phyloP scores from a whole-genome alignment of 2,329 filamentous ascomycete species.

The Neodidymelliopsis sp. region DNA sequence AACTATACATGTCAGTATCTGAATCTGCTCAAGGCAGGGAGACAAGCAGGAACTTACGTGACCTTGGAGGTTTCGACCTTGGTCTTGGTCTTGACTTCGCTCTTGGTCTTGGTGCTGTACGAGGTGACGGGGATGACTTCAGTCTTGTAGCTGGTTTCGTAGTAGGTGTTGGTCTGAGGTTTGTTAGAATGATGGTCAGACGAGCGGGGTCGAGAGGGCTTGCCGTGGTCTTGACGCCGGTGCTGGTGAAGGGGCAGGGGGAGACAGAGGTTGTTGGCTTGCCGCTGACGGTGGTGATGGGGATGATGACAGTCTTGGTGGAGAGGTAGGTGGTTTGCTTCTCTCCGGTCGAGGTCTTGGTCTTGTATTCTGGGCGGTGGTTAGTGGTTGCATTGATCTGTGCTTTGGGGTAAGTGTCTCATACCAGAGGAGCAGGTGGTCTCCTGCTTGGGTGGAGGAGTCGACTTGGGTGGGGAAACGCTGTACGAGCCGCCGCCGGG shows the following conservation, averaged over 20 bases:
- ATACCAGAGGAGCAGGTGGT: slow-evolving; percentile 31
- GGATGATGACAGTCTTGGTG: slow-evolving; percentile 29
- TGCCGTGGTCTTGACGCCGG: slow-evolving; percentile 17
- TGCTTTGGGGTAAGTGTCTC: too few relatives aligned
- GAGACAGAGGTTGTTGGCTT: slow-evolving; percentile 18
- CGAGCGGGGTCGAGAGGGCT: not conserved
- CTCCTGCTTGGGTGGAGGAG: slow-evolving; percentile 11
- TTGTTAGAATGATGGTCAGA: not conserved
- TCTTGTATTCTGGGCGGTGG: slow-evolving; percentile 18
- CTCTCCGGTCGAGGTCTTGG: slow-evolving; percentile 19
- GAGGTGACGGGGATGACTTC: slow-evolving; percentile 2
- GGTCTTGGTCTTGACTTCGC: slow-evolving; percentile 19
- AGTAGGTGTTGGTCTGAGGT: not conserved
- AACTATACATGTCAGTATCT: slow-evolving; percentile 16
- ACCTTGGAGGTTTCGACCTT: slow-evolving; percentile 20
- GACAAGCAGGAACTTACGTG: slow-evolving; percentile 21
- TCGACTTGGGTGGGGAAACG: not conserved
- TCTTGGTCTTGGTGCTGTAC: slow-evolving; percentile 24
- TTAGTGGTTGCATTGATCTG: too few relatives aligned
- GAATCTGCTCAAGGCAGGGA: not conserved
- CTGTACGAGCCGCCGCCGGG: slow-evolving; percentile 18
- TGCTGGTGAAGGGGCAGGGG: slow-evolving; percentile 22
- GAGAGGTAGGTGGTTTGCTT: slow-evolving; percentile 19
- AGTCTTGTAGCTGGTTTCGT: not conserved
- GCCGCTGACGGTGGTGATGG: slow-evolving; percentile 23